A percentile compares a stretch with the other conserved stretches of the same genome.
phyloP scores from a whole-genome alignment of 257 asterid genomes.

The Plantago major region DNA sequence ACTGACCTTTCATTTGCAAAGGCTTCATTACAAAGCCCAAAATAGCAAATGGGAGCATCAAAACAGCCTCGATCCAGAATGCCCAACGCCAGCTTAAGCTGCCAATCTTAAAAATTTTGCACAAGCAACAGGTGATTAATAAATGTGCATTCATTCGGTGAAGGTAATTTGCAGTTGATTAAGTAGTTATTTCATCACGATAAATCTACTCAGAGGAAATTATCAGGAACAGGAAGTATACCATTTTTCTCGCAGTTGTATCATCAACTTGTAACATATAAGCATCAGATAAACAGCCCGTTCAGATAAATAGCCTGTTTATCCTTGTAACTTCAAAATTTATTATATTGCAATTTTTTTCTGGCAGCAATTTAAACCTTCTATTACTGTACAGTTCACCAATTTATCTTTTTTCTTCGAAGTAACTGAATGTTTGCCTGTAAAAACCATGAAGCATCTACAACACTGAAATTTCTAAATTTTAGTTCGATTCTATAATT shows the following conservation, averaged over 20 bases:
- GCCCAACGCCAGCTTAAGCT: slow-evolving; percentile 82
- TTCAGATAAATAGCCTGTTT: too few species aligned
- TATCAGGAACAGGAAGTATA: slow-evolving; percentile 35
- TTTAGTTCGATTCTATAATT: background rate
- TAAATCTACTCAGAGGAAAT: slow-evolving; percentile 11
- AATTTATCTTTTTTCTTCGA: too few species aligned
- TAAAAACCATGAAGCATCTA: too few species aligned
- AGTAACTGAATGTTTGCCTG: too few species aligned
- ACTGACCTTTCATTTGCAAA: slow-evolving; percentile 78
- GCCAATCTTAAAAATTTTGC: slow-evolving; percentile 49
- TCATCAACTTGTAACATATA: too few species aligned
- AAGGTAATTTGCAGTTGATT: background rate
- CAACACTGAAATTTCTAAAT: too few species aligned
- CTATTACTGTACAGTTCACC: too few species aligned
- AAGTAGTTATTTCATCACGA: background rate
- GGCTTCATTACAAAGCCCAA: slow-evolving; percentile 91
- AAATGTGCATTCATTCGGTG: background rate
- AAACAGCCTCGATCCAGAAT: slow-evolving; percentile 74
- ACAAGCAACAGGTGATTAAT: slow-evolving; percentile 13
- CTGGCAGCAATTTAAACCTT: too few species aligned
- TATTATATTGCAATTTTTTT: too few species aligned
- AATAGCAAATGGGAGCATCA: slow-evolving; percentile 94
- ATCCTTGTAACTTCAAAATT: too few species aligned
- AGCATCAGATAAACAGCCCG: too few species aligned
- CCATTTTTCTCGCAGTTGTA: slow-evolving; percentile 10